Conservation (phyloP, 495 filamentous ascomycete species). For the Endocarpon pusillum region DNA sequence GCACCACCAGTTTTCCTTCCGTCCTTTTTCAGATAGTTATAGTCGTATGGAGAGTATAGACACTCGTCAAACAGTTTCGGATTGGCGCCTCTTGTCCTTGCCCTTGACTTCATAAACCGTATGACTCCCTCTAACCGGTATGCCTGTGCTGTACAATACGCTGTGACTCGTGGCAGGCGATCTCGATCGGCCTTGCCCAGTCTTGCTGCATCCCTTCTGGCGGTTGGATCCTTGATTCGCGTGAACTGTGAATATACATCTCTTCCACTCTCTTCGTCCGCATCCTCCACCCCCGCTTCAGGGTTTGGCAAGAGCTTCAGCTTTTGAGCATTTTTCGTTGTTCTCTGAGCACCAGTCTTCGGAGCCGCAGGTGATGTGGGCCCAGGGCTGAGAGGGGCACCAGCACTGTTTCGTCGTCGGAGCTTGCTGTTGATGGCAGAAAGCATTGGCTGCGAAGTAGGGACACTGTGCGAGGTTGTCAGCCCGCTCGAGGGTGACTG, state of each 20-base stretch:
- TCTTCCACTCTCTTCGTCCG: constrained; percentile 76
- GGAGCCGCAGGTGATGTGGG: constrained; percentile 29
- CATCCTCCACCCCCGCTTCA: constrained; percentile 51
- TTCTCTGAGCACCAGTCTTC: constrained; percentile 90
- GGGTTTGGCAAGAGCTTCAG: constrained; percentile 87
- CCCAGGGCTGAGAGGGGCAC: constrained; percentile 34
- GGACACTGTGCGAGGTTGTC: constrained; percentile 10
- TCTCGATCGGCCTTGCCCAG: constrained; percentile 87
- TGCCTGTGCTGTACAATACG: constrained; percentile 83
- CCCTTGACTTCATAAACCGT: constrained; percentile 71
- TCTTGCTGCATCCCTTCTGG: constrained; percentile 78
- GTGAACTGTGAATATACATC: constrained; percentile 93
- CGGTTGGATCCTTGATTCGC: constrained; percentile 91
- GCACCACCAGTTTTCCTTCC: constrained; percentile 10
- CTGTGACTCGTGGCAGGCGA: constrained; percentile 74
- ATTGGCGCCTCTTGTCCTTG: constrained; percentile 53
- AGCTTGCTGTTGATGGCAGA: constrained; percentile 77
- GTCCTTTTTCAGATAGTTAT: constrained; percentile 33
- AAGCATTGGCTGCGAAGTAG: constrained; percentile 47
- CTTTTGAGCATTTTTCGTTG: constrained; percentile 89
- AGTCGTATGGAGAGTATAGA: constrained; percentile 84
- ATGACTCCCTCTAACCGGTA: constrained; percentile 79
- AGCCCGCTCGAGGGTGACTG: constrained; percentile 23
- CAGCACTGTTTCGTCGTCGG: constrained; percentile 67
- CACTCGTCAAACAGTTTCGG: constrained; percentile 94